Base-by-base conservation (phyloP, 2,329 filamentous ascomycete genomes). In the Rutstroemia sydowiana region DNA sequence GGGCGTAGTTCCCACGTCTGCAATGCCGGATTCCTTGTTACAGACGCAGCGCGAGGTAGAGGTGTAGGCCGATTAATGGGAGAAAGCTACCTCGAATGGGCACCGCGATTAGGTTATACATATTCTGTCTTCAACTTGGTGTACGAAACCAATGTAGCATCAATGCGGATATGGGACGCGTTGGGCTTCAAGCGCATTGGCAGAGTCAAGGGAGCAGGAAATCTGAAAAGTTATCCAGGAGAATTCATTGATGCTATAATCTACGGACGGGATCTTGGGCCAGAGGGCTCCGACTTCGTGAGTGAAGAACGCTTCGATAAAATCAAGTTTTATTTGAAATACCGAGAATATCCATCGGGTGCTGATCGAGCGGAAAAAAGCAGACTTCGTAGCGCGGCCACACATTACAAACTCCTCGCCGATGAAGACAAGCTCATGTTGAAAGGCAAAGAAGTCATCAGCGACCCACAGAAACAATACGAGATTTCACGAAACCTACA, bases 241-340 rank as follows among this genome's bases (percentile, higher is more conserved):
- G 72, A 78, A 54, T 69, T 73, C 5, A 74, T 81, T 18, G 78
- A 81, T 63, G 78, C 77, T 18, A 79, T 81, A 48, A 79, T 81
- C 45, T 81, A 79, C 61, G 84, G 85, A 31, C 76, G 81, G 49
- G 81, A 84, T 31, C 58, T 68, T 4, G 64, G 61, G 10, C 61
- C 74, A 34, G 85, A 88, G 63, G 79, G 78, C 62, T 88, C 93
- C 66, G 88, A 93, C 68, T 84, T 88, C 67, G 85, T 92, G 63
- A 91, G 86, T 69, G 91, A 96, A 75, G 91, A 96, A 73, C 88
- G 93, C 61, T 97, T 97, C 75, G 92, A 96, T 75, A 96, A 96
- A 76, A 97, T 97, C 68, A 87, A 91, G 65, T 97, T 88, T 75
- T 97, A 97, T 71, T 82, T 97, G 66, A 95, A 95, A 71, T 89